phyloP scores from a whole-genome alignment of 371 early-diverging fungal species.

The Nosema bombycis region DNA sequence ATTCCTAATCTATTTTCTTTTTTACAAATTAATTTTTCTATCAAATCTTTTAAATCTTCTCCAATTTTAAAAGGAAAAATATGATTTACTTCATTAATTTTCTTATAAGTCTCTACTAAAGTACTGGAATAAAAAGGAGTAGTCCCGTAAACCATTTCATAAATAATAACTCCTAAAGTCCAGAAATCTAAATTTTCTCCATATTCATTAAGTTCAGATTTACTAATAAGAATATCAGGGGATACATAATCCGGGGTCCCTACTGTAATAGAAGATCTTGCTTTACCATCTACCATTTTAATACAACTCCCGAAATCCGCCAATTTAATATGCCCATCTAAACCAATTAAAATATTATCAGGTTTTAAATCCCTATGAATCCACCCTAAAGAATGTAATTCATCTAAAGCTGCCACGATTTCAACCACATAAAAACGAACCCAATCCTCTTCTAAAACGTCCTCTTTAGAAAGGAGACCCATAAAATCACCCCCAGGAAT shows the following conservation, averaged over 20 bases:
- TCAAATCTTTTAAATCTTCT: conserved; percentile 67
- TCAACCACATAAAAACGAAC: conserved; percentile 93
- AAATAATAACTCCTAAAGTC: conserved; percentile 84
- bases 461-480: conserved; percentile 74
- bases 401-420: conserved; percentile 88
- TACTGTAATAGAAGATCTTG: conserved; percentile 69
- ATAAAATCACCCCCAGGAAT: conserved; percentile 85
- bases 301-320: conserved; percentile 94
- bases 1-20: conserved; percentile 72
- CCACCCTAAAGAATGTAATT: conserved; percentile 84
- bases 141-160: conserved; percentile 84
- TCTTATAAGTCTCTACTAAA: conserved; percentile 57
- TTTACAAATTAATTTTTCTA: conserved; percentile 69
- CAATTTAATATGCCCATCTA: conserved; percentile 88
- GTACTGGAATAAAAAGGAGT: conserved; percentile 72
- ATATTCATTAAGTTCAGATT: no score
- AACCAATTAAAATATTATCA: conserved; percentile 80
- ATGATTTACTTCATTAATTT: conserved; percentile 49
- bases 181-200: conserved; percentile 89
- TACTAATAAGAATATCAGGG: conserved; percentile 86
- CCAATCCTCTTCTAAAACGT: conserved; percentile 66
- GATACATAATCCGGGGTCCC: conserved; percentile 96
- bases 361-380: conserved; percentile 96
- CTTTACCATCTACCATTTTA: conserved; percentile 74
- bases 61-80: conserved; percentile 76